Evolutionary conservation across 305 asterid species (phyloP), one percentile per base, ranked within the genome.

Genomic region (Rubia tinctorum): DNA sequence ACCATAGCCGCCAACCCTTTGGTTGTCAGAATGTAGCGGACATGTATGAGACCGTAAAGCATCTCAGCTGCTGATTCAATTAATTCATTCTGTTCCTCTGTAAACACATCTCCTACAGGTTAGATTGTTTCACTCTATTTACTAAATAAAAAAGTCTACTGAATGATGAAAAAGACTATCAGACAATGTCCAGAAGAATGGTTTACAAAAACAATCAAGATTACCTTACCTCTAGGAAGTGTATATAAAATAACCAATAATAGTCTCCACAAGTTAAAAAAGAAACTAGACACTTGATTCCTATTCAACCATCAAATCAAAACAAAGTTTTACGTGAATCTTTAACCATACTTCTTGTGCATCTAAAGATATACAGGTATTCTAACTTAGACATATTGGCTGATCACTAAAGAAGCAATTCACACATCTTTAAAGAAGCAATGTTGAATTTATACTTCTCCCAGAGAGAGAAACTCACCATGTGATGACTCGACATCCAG

Each of bases 1-100:
- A 87, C 91, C 91, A 87, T 87, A 70, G 86, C 85, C 47, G 87
- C 84, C 82, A 85, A 68, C 79, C 91, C 91, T 64, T 85, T 87
- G 59, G 91, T 83, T 66, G 91, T 87, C 80, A 87, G 79, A 65
- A 83, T 87, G 86, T 81, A 87, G 66, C 91, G 84, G 55, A 84
- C 87, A 72, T 87, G 91, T 55, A 85, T 87, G 37, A 87, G 84
- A 47, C 91, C 91, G 72, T 85, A 85, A 43, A 87, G 91, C 87
- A 87, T 83, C 85, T 87, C 91, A 15, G 89, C 89, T 23, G 89
- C 85, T 23, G 91, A 85, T 85, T 85, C 91, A 63, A 85, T 82
- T 75, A 84, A 75, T 78, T 83, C 89, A 68, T 83, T 81, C 84
- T 87, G 89, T 79, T 85, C 85, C 80, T 87, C 89, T 69, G 89